Conservation (phyloP, 106 monocot genomes). For the Agapanthus africanus region DNA sequence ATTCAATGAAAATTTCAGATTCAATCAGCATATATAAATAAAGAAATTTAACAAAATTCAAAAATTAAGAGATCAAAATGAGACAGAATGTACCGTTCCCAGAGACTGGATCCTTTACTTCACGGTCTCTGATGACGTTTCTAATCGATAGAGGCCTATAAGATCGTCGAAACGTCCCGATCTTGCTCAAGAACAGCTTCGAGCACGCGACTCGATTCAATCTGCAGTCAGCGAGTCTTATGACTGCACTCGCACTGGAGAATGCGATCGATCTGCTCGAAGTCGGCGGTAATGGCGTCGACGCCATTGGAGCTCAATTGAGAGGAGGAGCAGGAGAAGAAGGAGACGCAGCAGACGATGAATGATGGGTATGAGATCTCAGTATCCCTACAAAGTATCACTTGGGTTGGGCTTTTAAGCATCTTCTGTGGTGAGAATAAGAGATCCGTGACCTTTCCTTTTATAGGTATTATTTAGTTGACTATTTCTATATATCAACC, state of each 20-base stretch:
- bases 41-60: not conserved
- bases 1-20: not conserved
- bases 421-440: not conserved
- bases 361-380: not conserved
- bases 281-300: constrained; percentile 19
- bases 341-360: not conserved
- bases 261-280: not conserved
- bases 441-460: not conserved
- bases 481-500: too few species aligned
- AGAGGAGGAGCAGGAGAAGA: not conserved
- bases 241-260: not conserved
- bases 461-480: too few species aligned
- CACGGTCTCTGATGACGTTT: constrained; percentile 12
- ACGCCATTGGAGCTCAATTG: constrained; percentile 5
- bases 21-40: not conserved
- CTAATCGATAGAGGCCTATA: not conserved
- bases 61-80: not conserved
- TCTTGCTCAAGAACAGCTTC: constrained; percentile 14
- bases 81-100: constrained; percentile 11
- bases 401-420: not conserved
- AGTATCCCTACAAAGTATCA: not conserved
- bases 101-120: constrained; percentile 14
- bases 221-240: constrained; percentile 9
- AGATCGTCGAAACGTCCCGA: constrained; percentile 7
- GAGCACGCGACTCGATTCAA: constrained; percentile 3